Conservation (phyloP, 2,329 filamentous ascomycete genomes). For the Ceratocystis smalleyi region DNA sequence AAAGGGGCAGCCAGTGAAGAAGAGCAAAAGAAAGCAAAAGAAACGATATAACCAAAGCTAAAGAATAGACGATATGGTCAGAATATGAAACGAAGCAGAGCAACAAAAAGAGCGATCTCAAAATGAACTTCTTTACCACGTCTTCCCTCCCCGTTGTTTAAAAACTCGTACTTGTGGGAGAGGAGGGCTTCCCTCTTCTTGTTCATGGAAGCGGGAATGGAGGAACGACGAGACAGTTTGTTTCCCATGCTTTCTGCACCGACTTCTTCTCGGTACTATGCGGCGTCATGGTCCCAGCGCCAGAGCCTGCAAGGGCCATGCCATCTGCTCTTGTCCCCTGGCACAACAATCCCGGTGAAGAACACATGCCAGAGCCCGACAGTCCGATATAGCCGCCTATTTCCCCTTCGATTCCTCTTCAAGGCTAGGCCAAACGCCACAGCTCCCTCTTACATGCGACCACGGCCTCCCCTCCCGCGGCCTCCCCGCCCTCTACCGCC, state of each 20-base stretch:
- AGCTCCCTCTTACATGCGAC: conserved; percentile 20
- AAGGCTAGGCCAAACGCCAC: too few relatives aligned
- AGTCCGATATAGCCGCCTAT: not conserved
- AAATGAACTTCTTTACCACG: not conserved
- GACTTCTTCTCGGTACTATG: not conserved
- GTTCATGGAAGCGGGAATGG: not conserved
- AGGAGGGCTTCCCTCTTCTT: not conserved
- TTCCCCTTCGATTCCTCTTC: not conserved
- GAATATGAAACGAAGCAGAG: conserved; percentile 1
- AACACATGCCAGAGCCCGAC: not conserved
- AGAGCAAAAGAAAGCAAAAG: conserved; percentile 6
- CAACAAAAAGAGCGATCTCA: conserved; percentile 6
- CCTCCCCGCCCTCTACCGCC: conserved; percentile 41
- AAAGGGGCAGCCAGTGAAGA: not conserved
- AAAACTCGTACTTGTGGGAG: not conserved
- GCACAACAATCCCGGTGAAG: not conserved
- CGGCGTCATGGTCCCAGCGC: not conserved
- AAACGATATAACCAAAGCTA: not conserved
- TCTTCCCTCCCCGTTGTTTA: not conserved
- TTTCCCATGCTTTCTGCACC: not conserved
- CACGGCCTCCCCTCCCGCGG: conserved; percentile 31
- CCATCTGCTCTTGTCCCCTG: not conserved
- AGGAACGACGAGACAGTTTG: not conserved
- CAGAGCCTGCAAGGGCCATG: not conserved
- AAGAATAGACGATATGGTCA: conserved; percentile 1